Conservation (phyloP, 2,329 filamentous ascomycete genomes). For the Colletotrichum somersetense region DNA sequence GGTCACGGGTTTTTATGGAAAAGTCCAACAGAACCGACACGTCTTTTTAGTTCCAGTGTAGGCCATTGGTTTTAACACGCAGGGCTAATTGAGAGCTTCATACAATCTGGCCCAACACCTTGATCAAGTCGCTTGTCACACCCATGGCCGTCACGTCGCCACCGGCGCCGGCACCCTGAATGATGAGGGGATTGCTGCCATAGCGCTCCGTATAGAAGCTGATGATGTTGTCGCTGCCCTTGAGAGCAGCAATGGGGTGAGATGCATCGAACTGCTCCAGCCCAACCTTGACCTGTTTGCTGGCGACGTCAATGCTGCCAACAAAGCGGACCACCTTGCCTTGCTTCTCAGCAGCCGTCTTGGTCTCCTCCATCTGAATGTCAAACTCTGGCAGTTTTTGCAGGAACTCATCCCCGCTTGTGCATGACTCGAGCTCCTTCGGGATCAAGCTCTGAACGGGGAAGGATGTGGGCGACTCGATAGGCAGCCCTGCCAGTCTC, state of each 20-base stretch:
- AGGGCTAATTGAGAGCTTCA: constrained; percentile 45
- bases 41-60: neutral
- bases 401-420: constrained; percentile 88
- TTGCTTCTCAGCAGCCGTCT: constrained; percentile 84
- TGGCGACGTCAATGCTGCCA: constrained; percentile 89
- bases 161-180: constrained; percentile 94
- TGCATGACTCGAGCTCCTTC: constrained; percentile 81
- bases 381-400: constrained; percentile 85
- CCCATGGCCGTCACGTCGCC: constrained; percentile 98
- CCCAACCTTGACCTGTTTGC: constrained; percentile 88
- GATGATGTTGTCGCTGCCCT: constrained; percentile 99
- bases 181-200: constrained; percentile 88
- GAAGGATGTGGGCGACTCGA: constrained; percentile 88
- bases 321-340: constrained; percentile 96
- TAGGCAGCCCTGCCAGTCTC: constrained; percentile 82
- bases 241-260: constrained; percentile 92
- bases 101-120: constrained; percentile 81
- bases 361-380: constrained; percentile 88
- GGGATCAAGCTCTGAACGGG: constrained; percentile 95
- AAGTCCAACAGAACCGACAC: neutral
- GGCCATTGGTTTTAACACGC: neutral
- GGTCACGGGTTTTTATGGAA: neutral
- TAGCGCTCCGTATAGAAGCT: constrained; percentile 98
- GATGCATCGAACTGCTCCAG: constrained; percentile 89
- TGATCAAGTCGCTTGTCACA: constrained; percentile 92